phyloP scores from a whole-genome alignment of 352 stramenopile genomes.

The Albugo laibachii region DNA sequence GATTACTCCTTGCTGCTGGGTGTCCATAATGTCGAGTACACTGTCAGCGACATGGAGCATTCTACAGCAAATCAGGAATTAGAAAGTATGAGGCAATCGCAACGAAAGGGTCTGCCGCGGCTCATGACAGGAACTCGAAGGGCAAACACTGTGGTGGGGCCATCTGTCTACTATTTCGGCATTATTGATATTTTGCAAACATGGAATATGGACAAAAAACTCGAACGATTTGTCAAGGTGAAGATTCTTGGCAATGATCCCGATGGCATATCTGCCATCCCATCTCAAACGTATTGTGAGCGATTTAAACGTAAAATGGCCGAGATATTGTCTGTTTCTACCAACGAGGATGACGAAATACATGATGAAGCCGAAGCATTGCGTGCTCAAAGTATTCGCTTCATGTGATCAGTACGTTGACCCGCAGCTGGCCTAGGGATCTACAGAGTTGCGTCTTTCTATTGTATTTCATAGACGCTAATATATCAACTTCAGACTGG shows the following conservation, averaged over 20 bases:
- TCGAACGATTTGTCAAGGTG: slow-evolving; percentile 77
- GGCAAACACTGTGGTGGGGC: slow-evolving; percentile 71
- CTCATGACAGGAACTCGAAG: slow-evolving; percentile 35
- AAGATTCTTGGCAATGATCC: slow-evolving; percentile 59
- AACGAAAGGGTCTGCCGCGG: background rate
- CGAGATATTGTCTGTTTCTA: slow-evolving; percentile 56
- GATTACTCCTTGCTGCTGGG: slow-evolving; percentile 81
- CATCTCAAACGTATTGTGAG: slow-evolving; percentile 67
- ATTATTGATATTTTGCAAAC: slow-evolving; percentile 78
- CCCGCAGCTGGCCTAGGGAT: too few species aligned
- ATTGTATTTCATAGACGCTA: too few species aligned
- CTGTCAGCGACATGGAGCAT: slow-evolving; percentile 18
- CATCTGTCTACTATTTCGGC: slow-evolving; percentile 77
- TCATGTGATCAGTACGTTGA: too few species aligned
- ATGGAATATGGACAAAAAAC: slow-evolving; percentile 83
- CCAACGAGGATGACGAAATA: slow-evolving; percentile 21
- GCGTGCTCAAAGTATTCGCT: too few species aligned
- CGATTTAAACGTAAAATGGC: slow-evolving; percentile 79
- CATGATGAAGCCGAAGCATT: too few species aligned
- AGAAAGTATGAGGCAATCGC: too few species aligned
- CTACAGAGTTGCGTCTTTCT: too few species aligned
- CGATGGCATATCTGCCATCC: slow-evolving; percentile 60
- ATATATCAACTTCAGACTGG: too few species aligned
- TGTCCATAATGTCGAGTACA: slow-evolving; percentile 79
- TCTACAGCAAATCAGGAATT: too few species aligned